Conservation (phyloP, 257 asterid species). For the Lithospermum erythrorhizon region DNA sequence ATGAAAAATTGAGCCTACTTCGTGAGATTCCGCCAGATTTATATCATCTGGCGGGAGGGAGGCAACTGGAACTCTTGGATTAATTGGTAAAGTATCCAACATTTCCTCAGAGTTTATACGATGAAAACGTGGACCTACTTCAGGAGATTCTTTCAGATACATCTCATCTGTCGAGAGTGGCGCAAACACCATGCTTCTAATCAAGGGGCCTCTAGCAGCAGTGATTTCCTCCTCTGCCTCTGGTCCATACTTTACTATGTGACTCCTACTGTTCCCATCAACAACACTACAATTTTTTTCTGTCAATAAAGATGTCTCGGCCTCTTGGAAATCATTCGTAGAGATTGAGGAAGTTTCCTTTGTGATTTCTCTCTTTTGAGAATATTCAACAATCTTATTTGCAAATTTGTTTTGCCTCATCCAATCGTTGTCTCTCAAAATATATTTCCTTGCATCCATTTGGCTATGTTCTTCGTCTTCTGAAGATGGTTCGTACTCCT, state of each 20-base stretch:
- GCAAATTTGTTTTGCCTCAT: conserved; percentile 13
- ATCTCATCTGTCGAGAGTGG: conserved; percentile 29
- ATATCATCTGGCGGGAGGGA: conserved; percentile 29
- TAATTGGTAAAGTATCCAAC: conserved; percentile 4
- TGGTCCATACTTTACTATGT: conserved; percentile 13
- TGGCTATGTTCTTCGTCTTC: conserved; percentile 7
- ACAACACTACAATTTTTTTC: too few relatives aligned
- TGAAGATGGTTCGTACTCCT: conserved; percentile 9
- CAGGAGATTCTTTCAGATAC: not conserved
- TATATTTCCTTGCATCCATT: conserved; percentile 10
- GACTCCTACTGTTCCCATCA: conserved; percentile 11
- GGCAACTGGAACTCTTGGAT: conserved; percentile 1
- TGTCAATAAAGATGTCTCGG: too few relatives aligned
- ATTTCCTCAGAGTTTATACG: not conserved
- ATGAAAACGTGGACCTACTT: not conserved
- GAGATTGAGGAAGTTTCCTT: conserved; percentile 13
- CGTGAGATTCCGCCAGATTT: conserved; percentile 18
- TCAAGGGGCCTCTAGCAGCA: conserved; percentile 16
- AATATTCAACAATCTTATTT: conserved; percentile 16
- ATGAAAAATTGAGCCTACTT: conserved; percentile 19
- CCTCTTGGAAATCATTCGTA: not conserved
- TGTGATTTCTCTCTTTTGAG: conserved; percentile 11
- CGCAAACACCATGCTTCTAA: conserved; percentile 22
- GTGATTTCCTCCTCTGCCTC: conserved; percentile 8
- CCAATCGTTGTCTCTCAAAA: conserved; percentile 14